A percentile compares a stretch with the other conserved stretches of the same genome.
phyloP scores from a whole-genome alignment of 2,329 filamentous ascomycete species.

The Scedosporium dehoogii region DNA sequence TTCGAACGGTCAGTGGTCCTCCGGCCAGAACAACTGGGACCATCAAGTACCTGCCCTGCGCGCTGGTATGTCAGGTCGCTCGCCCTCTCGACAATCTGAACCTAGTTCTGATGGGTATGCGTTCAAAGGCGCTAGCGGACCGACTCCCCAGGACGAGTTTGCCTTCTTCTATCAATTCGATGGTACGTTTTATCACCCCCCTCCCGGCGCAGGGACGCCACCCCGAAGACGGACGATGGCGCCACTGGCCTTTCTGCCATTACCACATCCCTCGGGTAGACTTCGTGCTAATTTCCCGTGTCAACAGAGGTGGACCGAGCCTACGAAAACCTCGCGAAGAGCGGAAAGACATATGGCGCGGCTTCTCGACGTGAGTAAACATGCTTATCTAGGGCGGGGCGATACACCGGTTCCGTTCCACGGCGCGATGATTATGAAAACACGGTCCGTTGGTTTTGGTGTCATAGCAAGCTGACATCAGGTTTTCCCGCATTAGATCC shows the following conservation, averaged over 20 bases:
- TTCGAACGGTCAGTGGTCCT: conserved; percentile 27
- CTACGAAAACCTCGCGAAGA: conserved; percentile 92
- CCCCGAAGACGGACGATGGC: too few species aligned
- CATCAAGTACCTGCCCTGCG: conserved; percentile 33
- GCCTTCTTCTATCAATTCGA: conserved; percentile 85
- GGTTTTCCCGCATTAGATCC: conserved; percentile 43
- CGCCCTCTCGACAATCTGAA: conserved; percentile 8
- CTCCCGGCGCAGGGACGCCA: background rate
- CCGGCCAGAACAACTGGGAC: conserved; percentile 32
- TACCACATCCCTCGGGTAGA: background rate
- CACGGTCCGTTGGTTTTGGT: background rate
- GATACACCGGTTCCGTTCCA: background rate
- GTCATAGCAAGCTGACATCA: background rate
- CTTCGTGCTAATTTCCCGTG: conserved; percentile 4
- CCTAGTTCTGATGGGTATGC: background rate
- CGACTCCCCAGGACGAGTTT: conserved; percentile 63
- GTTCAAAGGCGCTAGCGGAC: conserved; percentile 60
- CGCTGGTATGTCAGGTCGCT: conserved; percentile 14
- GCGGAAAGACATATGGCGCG: conserved; percentile 78
- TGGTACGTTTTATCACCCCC: conserved; percentile 47
- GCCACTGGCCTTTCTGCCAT: background rate
- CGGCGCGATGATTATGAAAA: background rate
- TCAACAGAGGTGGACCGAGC: conserved; percentile 83
- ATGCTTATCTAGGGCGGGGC: background rate
- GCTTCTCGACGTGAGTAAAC: conserved; percentile 69